Conservation (phyloP, 805 yeast genomes). For the Wickerhamiella occidentalis region DNA sequence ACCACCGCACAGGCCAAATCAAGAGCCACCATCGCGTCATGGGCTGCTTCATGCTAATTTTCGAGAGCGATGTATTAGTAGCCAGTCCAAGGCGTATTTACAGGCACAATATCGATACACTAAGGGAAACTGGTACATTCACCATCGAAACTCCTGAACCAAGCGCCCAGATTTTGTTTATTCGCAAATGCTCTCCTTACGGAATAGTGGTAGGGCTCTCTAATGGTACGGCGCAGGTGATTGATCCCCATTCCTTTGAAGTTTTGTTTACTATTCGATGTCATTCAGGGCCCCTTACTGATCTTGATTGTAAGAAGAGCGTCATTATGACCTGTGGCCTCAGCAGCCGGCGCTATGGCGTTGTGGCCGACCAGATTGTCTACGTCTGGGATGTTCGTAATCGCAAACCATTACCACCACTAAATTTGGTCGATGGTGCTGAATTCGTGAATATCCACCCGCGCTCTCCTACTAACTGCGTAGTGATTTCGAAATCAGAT, state of each 20-base stretch:
- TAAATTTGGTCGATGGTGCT: constrained; percentile 86
- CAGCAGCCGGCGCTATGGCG: constrained; percentile 51
- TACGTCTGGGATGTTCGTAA: constrained; percentile 68
- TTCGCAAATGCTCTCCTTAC: constrained; percentile 25
- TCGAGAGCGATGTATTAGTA: constrained; percentile 28
- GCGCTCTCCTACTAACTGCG: constrained; percentile 60
- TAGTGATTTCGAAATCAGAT: constrained; percentile 65
- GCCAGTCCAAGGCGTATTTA: constrained; percentile 26
- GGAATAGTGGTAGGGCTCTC: constrained; percentile 27
- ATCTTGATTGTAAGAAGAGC: constrained; percentile 29
- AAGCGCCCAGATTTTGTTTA: constrained; percentile 20
- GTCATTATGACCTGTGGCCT: constrained; percentile 57
- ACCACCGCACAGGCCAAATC: constrained; percentile 46
- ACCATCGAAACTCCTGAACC: constrained; percentile 20
- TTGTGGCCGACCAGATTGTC: constrained; percentile 64
- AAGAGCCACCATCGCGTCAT: constrained; percentile 25
- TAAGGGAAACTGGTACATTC: constrained; percentile 27
- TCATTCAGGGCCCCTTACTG: constrained; percentile 31
- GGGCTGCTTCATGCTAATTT: constrained; percentile 21
- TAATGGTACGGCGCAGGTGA: constrained; percentile 27
- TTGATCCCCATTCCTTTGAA: constrained; percentile 29
- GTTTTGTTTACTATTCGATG: constrained; percentile 24
- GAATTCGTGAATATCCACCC: constrained; percentile 77
- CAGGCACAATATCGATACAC: constrained; percentile 27
- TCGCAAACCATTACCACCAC: constrained; percentile 60